These are phyloP conservation scores for Cucumis sativus DNA, from an alignment of 306 rosid genomes.

Conservation along the genomic window DNA sequence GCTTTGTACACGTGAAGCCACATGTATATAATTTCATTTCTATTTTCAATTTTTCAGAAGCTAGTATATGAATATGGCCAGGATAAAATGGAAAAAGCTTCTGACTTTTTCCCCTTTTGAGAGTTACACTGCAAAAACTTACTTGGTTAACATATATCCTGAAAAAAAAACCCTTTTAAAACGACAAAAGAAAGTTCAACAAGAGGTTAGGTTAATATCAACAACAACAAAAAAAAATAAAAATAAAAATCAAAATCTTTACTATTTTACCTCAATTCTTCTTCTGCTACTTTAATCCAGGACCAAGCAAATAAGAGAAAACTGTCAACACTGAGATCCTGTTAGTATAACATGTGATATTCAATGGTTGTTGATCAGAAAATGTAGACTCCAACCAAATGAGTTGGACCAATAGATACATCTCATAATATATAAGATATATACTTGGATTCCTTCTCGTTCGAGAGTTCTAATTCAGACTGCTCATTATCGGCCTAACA, in stretches of 20 bases:
- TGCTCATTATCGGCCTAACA: background rate
- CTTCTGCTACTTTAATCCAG: background rate
- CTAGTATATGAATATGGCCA: background rate
- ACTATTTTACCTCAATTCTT: background rate
- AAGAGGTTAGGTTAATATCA: background rate
- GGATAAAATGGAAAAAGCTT: background rate
- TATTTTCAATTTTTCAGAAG: background rate
- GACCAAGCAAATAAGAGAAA: background rate
- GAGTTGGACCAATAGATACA: background rate
- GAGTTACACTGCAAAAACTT: background rate
- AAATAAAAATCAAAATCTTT: background rate
- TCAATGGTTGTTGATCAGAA: background rate
- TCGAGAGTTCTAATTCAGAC: background rate
- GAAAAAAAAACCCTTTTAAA: background rate
- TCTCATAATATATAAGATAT: background rate
- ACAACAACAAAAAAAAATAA: background rate
- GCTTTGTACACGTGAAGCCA: conserved; percentile 14
- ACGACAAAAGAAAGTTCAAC: background rate
- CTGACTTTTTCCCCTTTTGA: background rate
- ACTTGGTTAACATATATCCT: background rate
- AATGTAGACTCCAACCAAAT: background rate
- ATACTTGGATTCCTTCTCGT: background rate
- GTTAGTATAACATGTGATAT: background rate
- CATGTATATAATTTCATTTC: background rate
- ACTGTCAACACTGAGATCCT: background rate